These are phyloP conservation scores for Aspergillus coremiiformis DNA, from an alignment of 495 filamentous ascomycete genomes.

Conservation along the genomic window DNA sequence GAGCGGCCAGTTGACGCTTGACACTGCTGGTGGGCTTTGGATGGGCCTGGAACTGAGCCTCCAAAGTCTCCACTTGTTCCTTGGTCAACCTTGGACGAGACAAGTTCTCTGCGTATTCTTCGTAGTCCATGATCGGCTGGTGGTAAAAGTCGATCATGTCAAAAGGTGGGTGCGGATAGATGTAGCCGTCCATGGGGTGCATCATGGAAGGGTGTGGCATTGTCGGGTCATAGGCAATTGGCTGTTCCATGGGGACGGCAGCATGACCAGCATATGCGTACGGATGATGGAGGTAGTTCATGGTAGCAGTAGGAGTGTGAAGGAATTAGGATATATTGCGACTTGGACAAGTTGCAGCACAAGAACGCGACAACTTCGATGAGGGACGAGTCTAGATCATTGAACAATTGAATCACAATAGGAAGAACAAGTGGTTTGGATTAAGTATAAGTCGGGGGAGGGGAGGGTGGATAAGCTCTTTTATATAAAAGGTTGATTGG, in stretches of 20 bases:
- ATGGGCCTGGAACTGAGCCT: constrained; percentile 66
- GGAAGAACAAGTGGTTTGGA: constrained; percentile 3
- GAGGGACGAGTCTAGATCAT: constrained; percentile 1
- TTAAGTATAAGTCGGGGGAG: constrained; percentile 3
- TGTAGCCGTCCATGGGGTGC: constrained; percentile 39
- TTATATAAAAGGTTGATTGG: constrained; percentile 2
- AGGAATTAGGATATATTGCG: background rate
- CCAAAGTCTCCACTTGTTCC: constrained; percentile 72
- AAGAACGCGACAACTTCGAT: background rate
- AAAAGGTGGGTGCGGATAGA: constrained; percentile 36
- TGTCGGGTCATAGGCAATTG: constrained; percentile 32
- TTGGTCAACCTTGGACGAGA: constrained; percentile 65
- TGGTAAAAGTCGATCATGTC: constrained; percentile 44
- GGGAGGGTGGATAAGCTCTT: constrained; percentile 4
- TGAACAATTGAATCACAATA: constrained; percentile 12
- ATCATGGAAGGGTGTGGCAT: constrained; percentile 39
- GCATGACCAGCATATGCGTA: constrained; percentile 35
- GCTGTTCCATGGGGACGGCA: constrained; percentile 35
- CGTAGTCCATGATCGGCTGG: constrained; percentile 45
- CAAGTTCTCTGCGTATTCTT: constrained; percentile 45
- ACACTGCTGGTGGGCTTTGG: constrained; percentile 70
- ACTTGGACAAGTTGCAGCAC: background rate
- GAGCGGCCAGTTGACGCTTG: constrained; percentile 66
- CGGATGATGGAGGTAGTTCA: constrained; percentile 42
- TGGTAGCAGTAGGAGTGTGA: constrained; percentile 13